Evolutionary conservation across 176 grass and related monocot species (phyloP), one percentile per base, ranked within the genome.

Genomic region (Eremochloa ophiuroides): DNA sequence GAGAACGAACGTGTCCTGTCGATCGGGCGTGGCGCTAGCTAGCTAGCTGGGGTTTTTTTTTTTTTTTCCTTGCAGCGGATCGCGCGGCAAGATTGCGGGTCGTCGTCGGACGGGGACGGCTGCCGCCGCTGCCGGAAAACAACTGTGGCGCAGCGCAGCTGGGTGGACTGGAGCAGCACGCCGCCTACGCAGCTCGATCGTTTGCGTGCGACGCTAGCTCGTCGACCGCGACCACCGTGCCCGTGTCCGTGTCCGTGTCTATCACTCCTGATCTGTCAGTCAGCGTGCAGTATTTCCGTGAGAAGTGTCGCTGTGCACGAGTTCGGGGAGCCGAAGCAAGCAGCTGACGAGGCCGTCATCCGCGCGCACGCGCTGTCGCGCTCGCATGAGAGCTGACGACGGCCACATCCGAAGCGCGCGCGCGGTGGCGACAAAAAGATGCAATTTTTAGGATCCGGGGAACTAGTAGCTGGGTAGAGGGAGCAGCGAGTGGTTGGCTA

Each of bases 401-500:
- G 48, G n/a, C 23, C 46, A 56, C n/a, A 69, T 69, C 46, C 35
- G 22, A 40, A 22, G 23, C 13, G 28, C 41, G 59, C 55, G 23
- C n/a, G 28, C 41, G 59, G 26, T 33, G 35, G 51, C 55, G 29
- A 37, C n/a, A 14, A 43, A 67, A 61, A 66, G 69, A 80, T 67
- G 76, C 79, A 42, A 10, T 82, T 87, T 62, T 77, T 59, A 23
- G 78, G 53, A 87, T 70, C 59, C 71, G 7, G 84, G 84, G 56
- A 86, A 67, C 69, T 28, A 40, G 7, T 0, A 1, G 1, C 38
- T 39, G 38, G 38, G 38, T 1, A 3, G 38, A 1, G 8, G 38
- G 8, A 39, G 38, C 7, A 86, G 69, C 77, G 80, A 33, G 26
- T 30, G 50, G 31, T 10, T 22, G 47, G 30, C n/a, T n/a, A n/a